Evolutionary conservation across 2,329 filamentous ascomycete genomes (phyloP).

Genomic region (Coniochaeta sp.): DNA sequence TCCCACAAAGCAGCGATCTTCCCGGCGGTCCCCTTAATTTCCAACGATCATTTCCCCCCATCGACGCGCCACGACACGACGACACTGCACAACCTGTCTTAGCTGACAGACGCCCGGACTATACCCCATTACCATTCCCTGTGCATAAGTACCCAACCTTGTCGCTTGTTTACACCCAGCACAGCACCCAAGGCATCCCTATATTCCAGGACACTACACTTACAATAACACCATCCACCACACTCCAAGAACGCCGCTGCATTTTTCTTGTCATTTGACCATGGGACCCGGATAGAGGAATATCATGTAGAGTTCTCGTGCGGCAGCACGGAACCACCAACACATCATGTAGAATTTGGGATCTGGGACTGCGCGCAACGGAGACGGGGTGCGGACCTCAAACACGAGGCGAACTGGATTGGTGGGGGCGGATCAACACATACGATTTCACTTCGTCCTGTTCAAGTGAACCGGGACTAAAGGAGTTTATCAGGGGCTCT

Average conservation of each 20-base stretch:
- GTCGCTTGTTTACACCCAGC: constrained; percentile 1
- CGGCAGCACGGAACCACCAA: constrained; percentile 6
- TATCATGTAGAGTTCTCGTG: not conserved
- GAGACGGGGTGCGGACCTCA: not conserved
- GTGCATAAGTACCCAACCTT: constrained; percentile 1
- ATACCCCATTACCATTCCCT: not conserved
- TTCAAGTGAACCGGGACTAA: constrained; percentile 13
- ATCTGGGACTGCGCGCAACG: not conserved
- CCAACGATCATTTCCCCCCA: not conserved
- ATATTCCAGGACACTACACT: constrained; percentile 12
- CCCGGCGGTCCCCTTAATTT: not conserved
- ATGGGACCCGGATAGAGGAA: constrained; percentile 8
- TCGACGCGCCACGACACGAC: constrained; percentile 5
- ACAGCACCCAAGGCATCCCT: constrained; percentile 9
- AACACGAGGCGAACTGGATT: not conserved
- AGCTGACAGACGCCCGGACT: not conserved
- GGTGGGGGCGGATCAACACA: constrained; percentile 6
- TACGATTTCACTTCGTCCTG: constrained; percentile 6
- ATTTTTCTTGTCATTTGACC: constrained; percentile 11
- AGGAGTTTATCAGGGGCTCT: constrained; percentile 7
- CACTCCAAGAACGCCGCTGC: constrained; percentile 9
- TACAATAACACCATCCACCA: constrained; percentile 7
- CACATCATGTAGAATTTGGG: constrained; percentile 18
- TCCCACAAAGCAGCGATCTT: constrained; percentile 1
- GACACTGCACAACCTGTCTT: not conserved